Percentiles rank a stretch among this genome's conserved stretches.
phyloP scores from a whole-genome alignment of 179 eudicot species.

The Silene noctiflora region DNA sequence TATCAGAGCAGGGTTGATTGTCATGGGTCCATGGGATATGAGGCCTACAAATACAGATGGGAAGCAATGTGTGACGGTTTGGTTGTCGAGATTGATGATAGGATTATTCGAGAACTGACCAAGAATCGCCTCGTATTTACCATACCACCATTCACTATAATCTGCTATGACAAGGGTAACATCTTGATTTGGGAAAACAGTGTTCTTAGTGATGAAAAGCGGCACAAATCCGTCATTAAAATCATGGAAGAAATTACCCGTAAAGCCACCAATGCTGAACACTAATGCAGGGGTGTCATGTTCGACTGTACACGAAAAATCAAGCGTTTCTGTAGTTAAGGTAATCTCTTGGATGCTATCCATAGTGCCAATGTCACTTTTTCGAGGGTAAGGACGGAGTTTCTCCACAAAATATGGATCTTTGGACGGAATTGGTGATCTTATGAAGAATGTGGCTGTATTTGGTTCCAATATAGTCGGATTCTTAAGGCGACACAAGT shows the following conservation, averaged over 20 bases:
- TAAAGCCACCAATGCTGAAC: conserved; percentile 57
- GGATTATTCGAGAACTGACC: conserved; percentile 38
- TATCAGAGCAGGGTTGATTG: conserved; percentile 34
- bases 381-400: conserved; percentile 62
- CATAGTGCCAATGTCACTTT: conserved; percentile 45
- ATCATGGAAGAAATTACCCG: conserved; percentile 59
- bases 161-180: conserved; percentile 53
- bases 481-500: conserved; percentile 44
- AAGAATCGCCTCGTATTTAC: conserved; percentile 57
- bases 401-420: conserved; percentile 34
- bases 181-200: conserved; percentile 35
- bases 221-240: conserved; percentile 67
- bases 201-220: conserved; percentile 52
- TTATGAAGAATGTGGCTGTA: conserved; percentile 32
- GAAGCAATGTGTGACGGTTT: conserved; percentile 57
- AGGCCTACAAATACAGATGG: conserved; percentile 51
- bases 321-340: conserved; percentile 32
- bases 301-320: conserved; percentile 30
- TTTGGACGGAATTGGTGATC: conserved; percentile 9
- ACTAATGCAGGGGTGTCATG: conserved; percentile 56
- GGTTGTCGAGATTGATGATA: conserved; percentile 52
- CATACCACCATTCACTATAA: conserved; percentile 54
- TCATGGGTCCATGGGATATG: conserved; percentile 52
- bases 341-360: conserved; percentile 39
- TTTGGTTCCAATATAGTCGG: conserved; percentile 44